Base-by-base conservation (phyloP, 2,329 filamentous ascomycete genomes). In the Colletotrichum eleusines region DNA sequence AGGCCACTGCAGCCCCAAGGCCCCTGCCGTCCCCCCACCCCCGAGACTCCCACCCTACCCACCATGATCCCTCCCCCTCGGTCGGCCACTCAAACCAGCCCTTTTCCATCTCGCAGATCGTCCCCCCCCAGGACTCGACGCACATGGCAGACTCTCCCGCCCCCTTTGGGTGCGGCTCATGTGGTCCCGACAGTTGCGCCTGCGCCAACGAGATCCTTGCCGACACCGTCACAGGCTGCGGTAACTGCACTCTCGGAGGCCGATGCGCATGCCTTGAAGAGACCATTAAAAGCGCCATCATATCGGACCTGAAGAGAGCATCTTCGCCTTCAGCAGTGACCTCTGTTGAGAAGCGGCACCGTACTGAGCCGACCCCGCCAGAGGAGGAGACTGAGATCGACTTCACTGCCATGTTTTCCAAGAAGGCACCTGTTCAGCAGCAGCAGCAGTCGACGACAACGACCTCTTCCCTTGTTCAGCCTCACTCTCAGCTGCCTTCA, bases 351-450 rank as follows among this genome's bases (percentile, higher is more conserved):
- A 92, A 92, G 78, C 86, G 88, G 42, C 84, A 84, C 51, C 86
- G 86, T 26, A 79, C 85, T 3, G 84, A 87, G 66, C 79, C 80
- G 18, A 79, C 83, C 62, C 82, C 81, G 65, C 79, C 84, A 67
- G 85, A 90, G 76, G 90, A 92, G 65, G 82, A 85, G 64, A 86
- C 90, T 73, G 93, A 94, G 80, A 91, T 91, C 55, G 92, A 95
- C 78, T 94, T 94, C 75, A 94, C 92, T 7, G 81, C 87, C 72
- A 86, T 89, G 74, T 92, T 92, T 77, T 83, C 87, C 66, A 82
- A 84, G 77, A 82, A 84, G 74, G 78, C 83, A 74, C 61, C 78
- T 72, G 33, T 65, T 69, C 61, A 75, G 78, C 74, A 66, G 62
- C 64, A 57, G 48, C 58, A 50, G n/a, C 74, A 61, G 59, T 7